Conservation (phyloP, 257 asterid genomes). For the Nicotiana benthamiana region DNA sequence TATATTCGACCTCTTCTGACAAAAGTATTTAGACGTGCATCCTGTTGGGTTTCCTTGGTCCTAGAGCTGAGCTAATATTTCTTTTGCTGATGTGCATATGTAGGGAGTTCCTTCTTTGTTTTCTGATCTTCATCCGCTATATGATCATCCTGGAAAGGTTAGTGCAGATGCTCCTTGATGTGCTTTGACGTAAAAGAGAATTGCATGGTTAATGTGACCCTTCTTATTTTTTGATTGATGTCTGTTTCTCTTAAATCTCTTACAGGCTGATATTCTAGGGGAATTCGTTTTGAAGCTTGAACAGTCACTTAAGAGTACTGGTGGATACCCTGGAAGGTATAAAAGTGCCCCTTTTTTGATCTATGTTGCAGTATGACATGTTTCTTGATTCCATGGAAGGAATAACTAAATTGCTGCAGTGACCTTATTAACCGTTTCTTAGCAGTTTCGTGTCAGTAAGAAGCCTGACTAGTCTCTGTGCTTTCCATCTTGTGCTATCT, state of each 20-base stretch:
- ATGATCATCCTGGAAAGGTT: conserved; percentile 88
- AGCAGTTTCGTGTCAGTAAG: not conserved
- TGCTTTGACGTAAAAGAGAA: not conserved
- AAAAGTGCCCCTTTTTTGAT: not conserved
- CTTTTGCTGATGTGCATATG: conserved; percentile 28
- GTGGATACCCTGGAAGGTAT: conserved; percentile 81
- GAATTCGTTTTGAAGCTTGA: conserved; percentile 63
- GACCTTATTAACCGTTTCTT: not conserved
- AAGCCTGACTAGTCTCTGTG: not conserved
- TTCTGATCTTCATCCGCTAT: conserved; percentile 88
- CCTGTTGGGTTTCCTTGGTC: not conserved
- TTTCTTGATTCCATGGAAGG: not conserved
- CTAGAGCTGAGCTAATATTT: not conserved
- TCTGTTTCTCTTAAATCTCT: conserved; percentile 12
- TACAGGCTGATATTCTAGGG: conserved; percentile 87
- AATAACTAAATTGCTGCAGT: not conserved
- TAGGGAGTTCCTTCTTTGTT: conserved; percentile 97
- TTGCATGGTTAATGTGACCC: not conserved
- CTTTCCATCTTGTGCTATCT: not conserved
- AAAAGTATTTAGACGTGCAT: not conserved
- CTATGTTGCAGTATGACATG: not conserved
- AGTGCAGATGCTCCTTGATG: conserved; percentile 18
- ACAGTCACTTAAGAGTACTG: conserved; percentile 59
- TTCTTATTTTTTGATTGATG: not conserved
- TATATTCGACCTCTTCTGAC: conserved; percentile 12